A percentile compares a stretch with the other conserved stretches of the same genome.
These are phyloP conservation scores for Calocybe cyanea DNA, from an alignment of 768 basidiomycete genomes.

Conservation along the genomic window DNA sequence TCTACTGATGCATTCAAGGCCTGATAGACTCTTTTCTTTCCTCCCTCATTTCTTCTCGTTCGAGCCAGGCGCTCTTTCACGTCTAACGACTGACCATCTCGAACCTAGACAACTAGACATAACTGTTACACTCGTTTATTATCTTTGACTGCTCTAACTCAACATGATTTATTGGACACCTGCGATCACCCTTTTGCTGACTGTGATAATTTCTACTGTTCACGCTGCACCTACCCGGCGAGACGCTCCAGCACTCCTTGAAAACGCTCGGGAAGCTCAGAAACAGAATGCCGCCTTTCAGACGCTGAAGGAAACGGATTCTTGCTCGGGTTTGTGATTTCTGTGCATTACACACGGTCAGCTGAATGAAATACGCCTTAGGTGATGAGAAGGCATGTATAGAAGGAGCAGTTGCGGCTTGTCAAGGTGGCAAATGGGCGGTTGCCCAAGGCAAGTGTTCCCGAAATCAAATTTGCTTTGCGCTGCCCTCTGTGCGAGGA, in stretches of 20 bases:
- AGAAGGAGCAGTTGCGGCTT: conserved; percentile 33
- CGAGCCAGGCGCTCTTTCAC: conserved; percentile 35
- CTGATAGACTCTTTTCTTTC: conserved; percentile 8
- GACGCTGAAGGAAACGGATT: conserved; percentile 32
- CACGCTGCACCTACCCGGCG: conserved; percentile 30
- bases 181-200: conserved; percentile 13
- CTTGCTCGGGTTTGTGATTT: conserved; percentile 40
- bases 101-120: neutral
- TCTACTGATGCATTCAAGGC: conserved; percentile 2
- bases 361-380: too few relatives aligned
- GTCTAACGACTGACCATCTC: conserved; percentile 9
- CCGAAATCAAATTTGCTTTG: conserved; percentile 42
- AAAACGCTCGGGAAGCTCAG: conserved; percentile 50
- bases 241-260: conserved; percentile 37
- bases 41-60: conserved; percentile 11
- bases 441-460: conserved; percentile 30
- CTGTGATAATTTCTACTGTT: conserved; percentile 18
- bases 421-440: conserved; percentile 38
- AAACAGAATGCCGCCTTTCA: conserved; percentile 45
- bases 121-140: conserved; percentile 12
- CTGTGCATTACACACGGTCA: neutral
- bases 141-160: conserved; percentile 8
- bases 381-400: conserved; percentile 47
- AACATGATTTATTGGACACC: conserved; percentile 14
- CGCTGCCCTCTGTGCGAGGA: conserved; percentile 39